phyloP scores from a whole-genome alignment of 1,284 basidiomycete genomes.

The Leccinum pachyderme region DNA sequence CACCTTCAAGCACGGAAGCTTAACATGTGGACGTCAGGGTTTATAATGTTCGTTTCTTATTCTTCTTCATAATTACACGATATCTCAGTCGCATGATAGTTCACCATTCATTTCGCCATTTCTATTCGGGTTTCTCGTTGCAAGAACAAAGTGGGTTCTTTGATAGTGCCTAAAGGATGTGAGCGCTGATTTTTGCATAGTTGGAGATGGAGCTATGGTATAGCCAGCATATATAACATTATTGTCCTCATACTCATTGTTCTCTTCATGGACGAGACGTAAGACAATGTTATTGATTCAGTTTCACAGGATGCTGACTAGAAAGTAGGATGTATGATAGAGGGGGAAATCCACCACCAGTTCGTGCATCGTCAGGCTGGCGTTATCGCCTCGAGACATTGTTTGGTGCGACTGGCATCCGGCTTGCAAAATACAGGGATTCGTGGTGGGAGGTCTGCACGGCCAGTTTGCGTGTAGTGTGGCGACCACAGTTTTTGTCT shows the following conservation, averaged over 20 bases:
- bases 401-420: constrained; percentile 61
- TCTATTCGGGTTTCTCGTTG: constrained; percentile 67
- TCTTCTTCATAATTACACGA: neutral
- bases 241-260: constrained; percentile 57
- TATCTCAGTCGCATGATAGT: constrained; percentile 10
- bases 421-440: constrained; percentile 60
- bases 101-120: constrained; percentile 69
- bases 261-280: constrained; percentile 68
- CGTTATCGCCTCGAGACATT: constrained; percentile 61
- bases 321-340: constrained; percentile 63
- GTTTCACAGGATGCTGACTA: constrained; percentile 6
- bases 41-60: constrained; percentile 52
- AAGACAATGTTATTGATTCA: constrained; percentile 16
- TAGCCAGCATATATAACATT: constrained; percentile 57
- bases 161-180: neutral
- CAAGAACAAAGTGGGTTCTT: constrained; percentile 44
- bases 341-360: constrained; percentile 50
- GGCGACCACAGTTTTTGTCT: constrained; percentile 61
- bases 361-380: constrained; percentile 43
- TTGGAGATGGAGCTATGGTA: constrained; percentile 75
- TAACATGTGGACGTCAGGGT: constrained; percentile 72
- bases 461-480: constrained; percentile 53
- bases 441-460: constrained; percentile 49
- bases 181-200: constrained; percentile 25
- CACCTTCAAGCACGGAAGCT: constrained; percentile 74